Percentiles rank a stretch among this genome's conserved stretches.
phyloP scores from a whole-genome alignment of 805 yeast genomes.

The Candida succiphila region DNA sequence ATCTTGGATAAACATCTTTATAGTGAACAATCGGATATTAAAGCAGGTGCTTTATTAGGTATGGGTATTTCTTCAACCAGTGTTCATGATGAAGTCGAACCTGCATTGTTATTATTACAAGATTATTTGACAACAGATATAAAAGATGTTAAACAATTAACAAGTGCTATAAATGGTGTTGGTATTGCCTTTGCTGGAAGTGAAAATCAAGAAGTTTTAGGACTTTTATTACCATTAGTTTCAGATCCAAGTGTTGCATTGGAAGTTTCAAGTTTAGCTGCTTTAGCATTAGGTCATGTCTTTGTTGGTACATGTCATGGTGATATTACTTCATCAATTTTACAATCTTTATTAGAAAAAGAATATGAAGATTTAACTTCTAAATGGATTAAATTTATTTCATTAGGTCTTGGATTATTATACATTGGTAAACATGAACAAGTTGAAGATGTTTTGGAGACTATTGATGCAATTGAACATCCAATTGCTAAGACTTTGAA shows the following conservation, averaged over 20 bases:
- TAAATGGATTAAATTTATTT: constrained; percentile 84
- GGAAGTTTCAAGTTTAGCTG: constrained; percentile 78
- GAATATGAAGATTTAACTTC: constrained; percentile 66
- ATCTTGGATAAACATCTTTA: constrained; percentile 81
- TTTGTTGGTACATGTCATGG: constrained; percentile 96
- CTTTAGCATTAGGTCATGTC: constrained; percentile 86
- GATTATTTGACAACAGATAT: constrained; percentile 42
- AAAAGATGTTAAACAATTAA: constrained; percentile 55
- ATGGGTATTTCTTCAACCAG: constrained; percentile 88
- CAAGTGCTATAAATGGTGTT: constrained; percentile 82
- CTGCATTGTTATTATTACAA: constrained; percentile 76
- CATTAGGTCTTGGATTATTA: constrained; percentile 83
- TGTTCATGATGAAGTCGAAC: constrained; percentile 92
- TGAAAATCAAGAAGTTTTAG: constrained; percentile 72
- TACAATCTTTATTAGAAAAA: constrained; percentile 85
- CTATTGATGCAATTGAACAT: constrained; percentile 90
- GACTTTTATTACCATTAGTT: constrained; percentile 70
- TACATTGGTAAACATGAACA: constrained; percentile 93
- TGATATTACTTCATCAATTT: constrained; percentile 83
- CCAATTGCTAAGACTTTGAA: constrained; percentile 86
- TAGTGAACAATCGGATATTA: constrained; percentile 75
- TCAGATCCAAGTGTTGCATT: constrained; percentile 66
- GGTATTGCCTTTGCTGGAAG: constrained; percentile 96
- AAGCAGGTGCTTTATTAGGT: constrained; percentile 95
- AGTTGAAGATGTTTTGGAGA: constrained; percentile 88